phyloP scores from a whole-genome alignment of 177 flowering plant species.

The Vitis hybrid region DNA sequence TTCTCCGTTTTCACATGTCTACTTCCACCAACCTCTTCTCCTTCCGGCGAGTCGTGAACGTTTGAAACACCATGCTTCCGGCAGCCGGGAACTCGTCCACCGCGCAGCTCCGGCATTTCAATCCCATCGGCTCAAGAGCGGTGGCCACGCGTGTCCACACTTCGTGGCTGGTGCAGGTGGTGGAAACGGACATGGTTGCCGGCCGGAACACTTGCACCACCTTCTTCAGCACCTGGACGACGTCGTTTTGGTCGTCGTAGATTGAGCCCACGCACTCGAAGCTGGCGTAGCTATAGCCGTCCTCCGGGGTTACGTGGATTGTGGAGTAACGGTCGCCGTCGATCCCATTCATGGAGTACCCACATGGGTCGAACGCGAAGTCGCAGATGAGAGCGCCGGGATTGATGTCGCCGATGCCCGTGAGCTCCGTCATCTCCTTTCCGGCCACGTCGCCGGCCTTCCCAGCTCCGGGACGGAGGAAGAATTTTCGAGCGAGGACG shows the following conservation, averaged over 20 bases:
- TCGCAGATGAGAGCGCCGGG: constrained; percentile 63
- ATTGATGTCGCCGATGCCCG: constrained; percentile 57
- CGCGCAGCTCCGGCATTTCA: constrained; percentile 52
- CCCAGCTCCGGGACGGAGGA: constrained; percentile 30
- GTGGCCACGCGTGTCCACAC: constrained; percentile 39
- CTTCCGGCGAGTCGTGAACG: constrained; percentile 61
- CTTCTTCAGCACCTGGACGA: constrained; percentile 40
- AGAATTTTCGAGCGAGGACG: constrained; percentile 54
- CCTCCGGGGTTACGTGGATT: constrained; percentile 85
- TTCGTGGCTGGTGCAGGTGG: constrained; percentile 26
- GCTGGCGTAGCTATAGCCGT: constrained; percentile 89
- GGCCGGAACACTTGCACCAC: constrained; percentile 82
- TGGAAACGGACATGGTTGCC: constrained; percentile 60
- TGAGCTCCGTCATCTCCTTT: constrained; percentile 64
- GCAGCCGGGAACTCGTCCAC: constrained; percentile 68
- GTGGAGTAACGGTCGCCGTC: constrained; percentile 71
- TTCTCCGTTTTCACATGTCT: neutral
- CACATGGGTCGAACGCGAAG: constrained; percentile 89
- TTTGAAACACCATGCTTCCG: constrained; percentile 66
- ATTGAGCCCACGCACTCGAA: constrained; percentile 68
- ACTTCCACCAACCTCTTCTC: neutral
- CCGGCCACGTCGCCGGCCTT: constrained; percentile 57
- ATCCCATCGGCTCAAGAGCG: constrained; percentile 52
- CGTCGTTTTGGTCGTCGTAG: constrained; percentile 27
- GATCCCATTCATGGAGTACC: constrained; percentile 90